Percentiles rank a stretch among this genome's conserved stretches.
These are phyloP conservation scores for Fraxinus sp. DNA, from an alignment of 305 asterid species.

Conservation along the genomic window DNA sequence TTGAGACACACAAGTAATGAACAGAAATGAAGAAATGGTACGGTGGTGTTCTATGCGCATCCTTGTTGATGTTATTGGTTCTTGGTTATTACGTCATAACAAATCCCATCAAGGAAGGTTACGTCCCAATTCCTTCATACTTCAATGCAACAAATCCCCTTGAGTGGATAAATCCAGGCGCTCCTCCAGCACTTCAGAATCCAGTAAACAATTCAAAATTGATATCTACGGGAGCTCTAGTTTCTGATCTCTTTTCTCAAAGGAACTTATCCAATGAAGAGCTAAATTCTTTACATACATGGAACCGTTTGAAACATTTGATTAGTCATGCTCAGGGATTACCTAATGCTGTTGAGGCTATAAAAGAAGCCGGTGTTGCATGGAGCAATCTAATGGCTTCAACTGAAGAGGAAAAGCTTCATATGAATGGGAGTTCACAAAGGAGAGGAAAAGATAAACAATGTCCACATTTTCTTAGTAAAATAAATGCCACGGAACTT, in stretches of 20 bases:
- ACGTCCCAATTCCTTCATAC: slow-evolving; percentile 44
- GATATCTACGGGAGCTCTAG: slow-evolving; percentile 50
- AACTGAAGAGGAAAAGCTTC: slow-evolving; percentile 61
- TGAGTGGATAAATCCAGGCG: slow-evolving; percentile 65
- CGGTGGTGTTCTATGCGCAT: slow-evolving; percentile 56
- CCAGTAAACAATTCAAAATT: slow-evolving; percentile 56
- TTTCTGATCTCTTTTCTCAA: slow-evolving; percentile 48
- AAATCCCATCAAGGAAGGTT: slow-evolving; percentile 62
- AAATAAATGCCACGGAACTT: slow-evolving; percentile 70
- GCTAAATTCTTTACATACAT: slow-evolving; percentile 56
- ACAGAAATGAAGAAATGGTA: slow-evolving; percentile 88
- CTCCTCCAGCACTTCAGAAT: slow-evolving; percentile 56
- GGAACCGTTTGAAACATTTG: slow-evolving; percentile 66
- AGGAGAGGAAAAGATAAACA: slow-evolving; percentile 81
- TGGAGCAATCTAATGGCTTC: slow-evolving; percentile 78
- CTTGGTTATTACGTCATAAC: slow-evolving; percentile 57
- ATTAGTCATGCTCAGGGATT: slow-evolving; percentile 61
- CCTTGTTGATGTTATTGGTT: slow-evolving; percentile 63
- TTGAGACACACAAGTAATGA: slow-evolving; percentile 39
- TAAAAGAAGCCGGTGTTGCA: slow-evolving; percentile 80
- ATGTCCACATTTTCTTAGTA: slow-evolving; percentile 91
- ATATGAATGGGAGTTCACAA: slow-evolving; percentile 57
- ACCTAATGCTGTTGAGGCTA: slow-evolving; percentile 81
- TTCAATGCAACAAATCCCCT: slow-evolving; percentile 77
- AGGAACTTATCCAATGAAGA: slow-evolving; percentile 62